Conservation (phyloP, 2,329 filamentous ascomycete genomes). For the Colletotrichum gigasporum region DNA sequence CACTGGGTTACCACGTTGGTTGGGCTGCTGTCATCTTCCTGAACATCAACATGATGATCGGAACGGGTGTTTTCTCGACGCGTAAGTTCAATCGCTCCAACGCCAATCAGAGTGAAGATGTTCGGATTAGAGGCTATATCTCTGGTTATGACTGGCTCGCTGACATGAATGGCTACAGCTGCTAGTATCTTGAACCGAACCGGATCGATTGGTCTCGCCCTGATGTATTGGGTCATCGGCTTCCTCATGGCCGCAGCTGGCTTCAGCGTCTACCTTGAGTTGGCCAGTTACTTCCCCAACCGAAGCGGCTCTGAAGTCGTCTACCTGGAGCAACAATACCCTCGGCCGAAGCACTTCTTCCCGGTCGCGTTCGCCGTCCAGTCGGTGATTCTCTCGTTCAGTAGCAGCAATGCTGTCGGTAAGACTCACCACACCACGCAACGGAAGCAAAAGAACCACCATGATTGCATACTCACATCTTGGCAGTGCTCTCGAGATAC, state of each 20-base stretch:
- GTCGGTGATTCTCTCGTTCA: slow-evolving; percentile 71
- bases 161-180: slow-evolving; percentile 48
- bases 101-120: not conserved
- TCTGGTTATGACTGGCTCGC: too few species aligned
- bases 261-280: slow-evolving; percentile 70
- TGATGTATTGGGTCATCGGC: slow-evolving; percentile 74
- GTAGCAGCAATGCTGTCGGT: slow-evolving; percentile 71
- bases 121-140: too few species aligned
- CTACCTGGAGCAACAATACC: slow-evolving; percentile 75
- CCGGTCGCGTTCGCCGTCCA: slow-evolving; percentile 72
- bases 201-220: slow-evolving; percentile 68
- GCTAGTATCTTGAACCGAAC: slow-evolving; percentile 66
- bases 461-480: not conserved
- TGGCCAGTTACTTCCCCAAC: slow-evolving; percentile 72
- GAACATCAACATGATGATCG: slow-evolving; percentile 71
- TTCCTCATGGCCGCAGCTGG: slow-evolving; percentile 65
- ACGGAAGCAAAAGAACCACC: not conserved
- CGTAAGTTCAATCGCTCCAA: slow-evolving; percentile 56
- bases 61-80: slow-evolving; percentile 72
- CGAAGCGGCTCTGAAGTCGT: slow-evolving; percentile 73
- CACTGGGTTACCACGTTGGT: slow-evolving; percentile 67
- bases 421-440: not conserved
- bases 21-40: slow-evolving; percentile 66
- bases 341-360: slow-evolving; percentile 70
- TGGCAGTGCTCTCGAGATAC: slow-evolving; percentile 67